Evolutionary conservation across 2,329 filamentous ascomycete genomes (phyloP).

Genomic region (Camptophora hylomeconis): DNA sequence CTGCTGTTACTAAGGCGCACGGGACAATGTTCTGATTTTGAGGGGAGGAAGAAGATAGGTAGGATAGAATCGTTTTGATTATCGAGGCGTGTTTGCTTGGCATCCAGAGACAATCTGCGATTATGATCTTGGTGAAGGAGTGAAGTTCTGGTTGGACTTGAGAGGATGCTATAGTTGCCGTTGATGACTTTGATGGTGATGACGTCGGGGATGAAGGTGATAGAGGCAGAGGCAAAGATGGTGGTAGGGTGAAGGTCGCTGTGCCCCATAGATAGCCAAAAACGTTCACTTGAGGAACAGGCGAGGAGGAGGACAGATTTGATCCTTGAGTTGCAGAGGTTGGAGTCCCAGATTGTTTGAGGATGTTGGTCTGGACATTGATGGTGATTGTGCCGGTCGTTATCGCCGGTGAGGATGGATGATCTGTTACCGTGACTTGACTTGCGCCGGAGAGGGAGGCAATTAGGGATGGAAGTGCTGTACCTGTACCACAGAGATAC

Average conservation of each 20-base stretch:
- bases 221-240: too few species aligned
- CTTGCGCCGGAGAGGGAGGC: slow-evolving; percentile 24
- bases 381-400: slow-evolving; percentile 13
- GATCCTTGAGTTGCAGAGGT: slow-evolving; percentile 1
- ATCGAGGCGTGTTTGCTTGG: slow-evolving; percentile 42
- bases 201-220: slow-evolving; percentile 26
- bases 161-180: slow-evolving; percentile 29
- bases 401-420: slow-evolving; percentile 29
- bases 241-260: slow-evolving; percentile 24
- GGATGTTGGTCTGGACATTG: slow-evolving; percentile 11
- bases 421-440: slow-evolving; percentile 38
- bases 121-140: slow-evolving; percentile 41
- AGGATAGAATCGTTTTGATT: slow-evolving; percentile 42
- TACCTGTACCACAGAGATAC: too few species aligned
- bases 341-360: neutral
- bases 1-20: slow-evolving; percentile 39
- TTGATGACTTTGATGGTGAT: slow-evolving; percentile 34
- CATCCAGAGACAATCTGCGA: slow-evolving; percentile 52
- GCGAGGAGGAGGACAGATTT: neutral
- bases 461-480: slow-evolving; percentile 29
- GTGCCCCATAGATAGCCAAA: slow-evolving; percentile 15
- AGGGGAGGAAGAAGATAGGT: slow-evolving; percentile 25
- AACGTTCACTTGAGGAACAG: slow-evolving; percentile 5
- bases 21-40: neutral
- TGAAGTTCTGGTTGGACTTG: slow-evolving; percentile 25